Percentiles rank a stretch among this genome's conserved stretches.
Evolutionary conservation across 495 filamentous ascomycete genomes (phyloP).

Genomic region (Polyplosphaeria fusca): DNA sequence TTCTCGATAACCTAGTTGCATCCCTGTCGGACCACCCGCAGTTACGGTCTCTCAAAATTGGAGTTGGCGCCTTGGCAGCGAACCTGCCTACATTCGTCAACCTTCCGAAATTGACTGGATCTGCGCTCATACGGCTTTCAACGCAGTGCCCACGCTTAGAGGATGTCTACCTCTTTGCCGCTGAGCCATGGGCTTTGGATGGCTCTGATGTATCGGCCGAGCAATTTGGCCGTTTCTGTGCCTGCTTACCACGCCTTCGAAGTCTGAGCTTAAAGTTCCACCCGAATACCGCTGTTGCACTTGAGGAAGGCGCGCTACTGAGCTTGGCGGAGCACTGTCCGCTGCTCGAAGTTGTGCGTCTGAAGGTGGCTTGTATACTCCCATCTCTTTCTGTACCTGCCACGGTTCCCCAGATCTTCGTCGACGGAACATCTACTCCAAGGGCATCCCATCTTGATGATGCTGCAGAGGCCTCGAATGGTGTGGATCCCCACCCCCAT

Average conservation of each 20-base stretch:
- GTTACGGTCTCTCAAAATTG: constrained; percentile 18
- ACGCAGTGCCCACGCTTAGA: constrained; percentile 8
- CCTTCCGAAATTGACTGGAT: constrained; percentile 9
- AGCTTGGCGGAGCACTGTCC: constrained; percentile 23
- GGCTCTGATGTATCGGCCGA: constrained; percentile 14
- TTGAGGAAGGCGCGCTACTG: constrained; percentile 9
- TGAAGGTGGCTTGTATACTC: constrained; percentile 18
- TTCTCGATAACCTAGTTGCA: constrained; percentile 16
- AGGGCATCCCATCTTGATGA: background rate
- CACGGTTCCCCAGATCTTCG: constrained; percentile 9
- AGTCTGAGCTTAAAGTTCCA: constrained; percentile 22
- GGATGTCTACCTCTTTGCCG: constrained; percentile 20
- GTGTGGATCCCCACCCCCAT: too few relatives aligned
- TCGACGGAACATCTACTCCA: background rate
- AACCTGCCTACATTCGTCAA: constrained; percentile 12
- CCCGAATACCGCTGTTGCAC: constrained; percentile 3
- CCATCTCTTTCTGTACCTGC: constrained; percentile 13
- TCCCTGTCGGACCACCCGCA: constrained; percentile 6
- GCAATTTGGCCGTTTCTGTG: constrained; percentile 23
- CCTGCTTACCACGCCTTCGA: constrained; percentile 3
- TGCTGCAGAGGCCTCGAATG: background rate
- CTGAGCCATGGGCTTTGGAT: constrained; percentile 22
- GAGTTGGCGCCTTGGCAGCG: constrained; percentile 8
- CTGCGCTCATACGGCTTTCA: constrained; percentile 4
- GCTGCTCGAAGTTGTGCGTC: constrained; percentile 21